Base-by-base conservation (phyloP, 768 basidiomycete genomes). In the Hemileccinum impolitum region DNA sequence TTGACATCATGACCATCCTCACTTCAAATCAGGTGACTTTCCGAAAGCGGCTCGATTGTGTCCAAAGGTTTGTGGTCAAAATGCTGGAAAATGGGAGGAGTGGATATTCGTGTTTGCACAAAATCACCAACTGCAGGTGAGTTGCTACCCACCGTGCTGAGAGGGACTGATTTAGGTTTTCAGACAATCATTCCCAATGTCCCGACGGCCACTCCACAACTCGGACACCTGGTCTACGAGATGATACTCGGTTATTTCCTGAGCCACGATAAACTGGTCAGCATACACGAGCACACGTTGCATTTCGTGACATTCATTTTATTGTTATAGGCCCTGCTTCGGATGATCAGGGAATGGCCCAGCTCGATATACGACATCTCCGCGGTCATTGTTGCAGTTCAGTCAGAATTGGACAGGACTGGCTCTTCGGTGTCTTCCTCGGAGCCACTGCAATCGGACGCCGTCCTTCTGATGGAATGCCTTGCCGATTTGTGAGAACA, bases 61-160 rank as follows among this genome's bases (percentile, higher is more conserved):
- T 57, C 85, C 91, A 0, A 93, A 89, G 63, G 91, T 97, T 7
- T 88, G 95, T 55, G 85, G 80, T 4, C 81, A 81, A 38, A 81
- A 95, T 57, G 68, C 76, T 11, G 85, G 83, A 59, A 77, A 80
- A n/a, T 99, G 96, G 96, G 94, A 97, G 62, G 82, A 87, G 58
- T 96, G 90, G 90, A 89, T 97, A 60, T 95, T 96, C 59, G 72
- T 80, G 13, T 98, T 95, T 63, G 88, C 87, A 1, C 82, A 92
- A 64, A 80, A 85, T 57, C 76, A 80, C 21, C 84, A 92, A 49
- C 70, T 97, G 14, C 82, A 88, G 67, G 93, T 90, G 51, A 19
- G 79, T 66, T 18, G 3, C 38, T 10, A 11, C 9, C 10, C n/a
- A 19, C 18, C 43, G 31, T 11, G 14, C n/a, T 23, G 19, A 43